Percentiles rank a stretch among this genome's conserved stretches.
Evolutionary conservation across 2,329 filamentous ascomycete genomes (phyloP).

Genomic region (Alternaria rosae): DNA sequence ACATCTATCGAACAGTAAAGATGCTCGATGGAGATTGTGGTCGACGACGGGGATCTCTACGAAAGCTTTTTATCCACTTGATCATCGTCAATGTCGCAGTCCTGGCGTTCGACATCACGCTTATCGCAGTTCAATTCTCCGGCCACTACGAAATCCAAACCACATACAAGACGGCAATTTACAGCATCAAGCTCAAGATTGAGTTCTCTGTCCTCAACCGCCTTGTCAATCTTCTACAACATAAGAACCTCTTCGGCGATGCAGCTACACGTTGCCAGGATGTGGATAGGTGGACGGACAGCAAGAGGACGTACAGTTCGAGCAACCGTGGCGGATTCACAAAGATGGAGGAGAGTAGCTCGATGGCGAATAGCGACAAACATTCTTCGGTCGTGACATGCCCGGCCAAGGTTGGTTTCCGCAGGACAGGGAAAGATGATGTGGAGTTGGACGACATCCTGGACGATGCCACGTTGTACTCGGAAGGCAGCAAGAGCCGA

Average conservation of each 20-base stretch:
- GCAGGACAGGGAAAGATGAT: neutral
- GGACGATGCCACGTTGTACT: neutral
- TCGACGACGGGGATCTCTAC: neutral
- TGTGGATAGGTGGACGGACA: neutral
- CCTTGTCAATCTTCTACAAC: slow-evolving; percentile 14
- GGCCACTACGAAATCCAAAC: slow-evolving; percentile 50
- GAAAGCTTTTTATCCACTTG: slow-evolving; percentile 25
- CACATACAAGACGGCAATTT: slow-evolving; percentile 50
- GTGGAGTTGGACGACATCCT: neutral
- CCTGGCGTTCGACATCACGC: slow-evolving; percentile 48
- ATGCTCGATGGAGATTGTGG: slow-evolving; percentile 14
- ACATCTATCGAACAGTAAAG: slow-evolving; percentile 22
- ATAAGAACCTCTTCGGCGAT: slow-evolving; percentile 2
- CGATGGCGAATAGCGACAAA: neutral
- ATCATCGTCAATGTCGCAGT: slow-evolving; percentile 51
- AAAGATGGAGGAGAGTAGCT: neutral
- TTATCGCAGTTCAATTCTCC: slow-evolving; percentile 50
- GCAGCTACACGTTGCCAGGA: neutral
- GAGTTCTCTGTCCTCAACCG: slow-evolving; percentile 61
- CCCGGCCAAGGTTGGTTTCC: neutral
- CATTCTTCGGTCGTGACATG: neutral
- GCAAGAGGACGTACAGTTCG: neutral
- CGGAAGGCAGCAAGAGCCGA: neutral
- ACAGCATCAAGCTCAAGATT: slow-evolving; percentile 57
- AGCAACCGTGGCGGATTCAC: neutral